phyloP scores from a whole-genome alignment of 345 rosid genomes.

The Conringia planisiliqua region DNA sequence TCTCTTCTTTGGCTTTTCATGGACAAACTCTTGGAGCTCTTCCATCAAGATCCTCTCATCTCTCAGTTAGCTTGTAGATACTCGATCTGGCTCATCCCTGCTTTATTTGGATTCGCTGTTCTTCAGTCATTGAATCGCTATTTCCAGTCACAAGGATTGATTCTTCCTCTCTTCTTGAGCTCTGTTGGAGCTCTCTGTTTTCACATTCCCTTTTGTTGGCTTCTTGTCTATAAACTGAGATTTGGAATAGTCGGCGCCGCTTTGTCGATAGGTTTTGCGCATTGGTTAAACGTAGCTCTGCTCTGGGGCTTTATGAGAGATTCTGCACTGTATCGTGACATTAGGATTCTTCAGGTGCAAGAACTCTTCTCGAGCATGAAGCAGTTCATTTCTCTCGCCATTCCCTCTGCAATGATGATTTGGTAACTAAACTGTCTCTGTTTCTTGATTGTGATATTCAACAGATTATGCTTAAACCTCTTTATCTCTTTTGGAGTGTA shows the following conservation, averaged over 20 bases:
- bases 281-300: constrained; percentile 41
- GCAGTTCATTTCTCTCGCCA: constrained; percentile 31
- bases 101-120: constrained; percentile 39
- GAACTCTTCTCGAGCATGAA: constrained; percentile 29
- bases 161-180: constrained; percentile 36
- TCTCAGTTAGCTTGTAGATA: constrained; percentile 41
- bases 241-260: constrained; percentile 42
- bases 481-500: background rate
- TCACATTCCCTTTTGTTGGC: constrained; percentile 40
- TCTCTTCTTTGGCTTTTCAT: constrained; percentile 41
- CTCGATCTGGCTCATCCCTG: constrained; percentile 41
- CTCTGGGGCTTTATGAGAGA: constrained; percentile 35
- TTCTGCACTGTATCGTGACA: constrained; percentile 30
- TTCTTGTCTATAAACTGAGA: background rate
- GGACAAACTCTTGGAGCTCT: constrained; percentile 35
- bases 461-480: background rate
- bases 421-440: constrained; percentile 36
- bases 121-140: constrained; percentile 39
- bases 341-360: background rate
- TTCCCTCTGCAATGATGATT: constrained; percentile 55
- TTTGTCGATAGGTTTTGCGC: constrained; percentile 31
- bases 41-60: constrained; percentile 45
- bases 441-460: background rate
- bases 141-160: constrained; percentile 43
- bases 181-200: constrained; percentile 35